Conservation (phyloP, 495 filamentous ascomycete genomes). For the Poronia punctata region DNA sequence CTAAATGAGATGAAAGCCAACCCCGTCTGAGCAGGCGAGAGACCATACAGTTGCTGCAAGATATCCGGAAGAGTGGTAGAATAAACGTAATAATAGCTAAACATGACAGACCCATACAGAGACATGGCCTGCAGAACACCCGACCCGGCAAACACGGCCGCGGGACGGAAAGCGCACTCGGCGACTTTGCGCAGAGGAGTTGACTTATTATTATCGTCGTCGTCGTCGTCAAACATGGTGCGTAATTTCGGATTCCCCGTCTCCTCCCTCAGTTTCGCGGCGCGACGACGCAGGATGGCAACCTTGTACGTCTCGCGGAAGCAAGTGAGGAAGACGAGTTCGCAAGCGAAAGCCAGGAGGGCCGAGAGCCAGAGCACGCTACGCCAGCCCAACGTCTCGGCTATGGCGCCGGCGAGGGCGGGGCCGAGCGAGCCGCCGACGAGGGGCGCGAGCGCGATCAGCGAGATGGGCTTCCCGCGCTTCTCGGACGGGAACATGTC, state of each 20-base stretch:
- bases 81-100: slow-evolving; percentile 49
- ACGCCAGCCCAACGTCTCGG: slow-evolving; percentile 53
- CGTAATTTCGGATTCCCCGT: slow-evolving; percentile 34
- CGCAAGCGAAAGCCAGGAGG: slow-evolving; percentile 38
- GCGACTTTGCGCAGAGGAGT: slow-evolving; percentile 19
- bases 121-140: slow-evolving; percentile 43
- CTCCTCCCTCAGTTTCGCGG: slow-evolving; percentile 33
- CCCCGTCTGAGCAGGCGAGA: slow-evolving; percentile 40
- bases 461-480: slow-evolving; percentile 44
- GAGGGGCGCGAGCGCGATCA: slow-evolving; percentile 43
- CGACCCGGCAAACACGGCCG: slow-evolving; percentile 38
- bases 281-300: slow-evolving; percentile 39
- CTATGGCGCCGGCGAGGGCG: slow-evolving; percentile 52
- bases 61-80: slow-evolving; percentile 47
- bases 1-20: slow-evolving; percentile 44
- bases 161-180: slow-evolving; percentile 41
- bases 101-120: slow-evolving; percentile 43
- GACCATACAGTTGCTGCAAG: slow-evolving; percentile 37
- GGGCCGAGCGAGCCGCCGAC: slow-evolving; percentile 50
- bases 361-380: slow-evolving; percentile 48
- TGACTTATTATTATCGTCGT: slow-evolving; percentile 9
- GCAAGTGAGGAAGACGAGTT: slow-evolving; percentile 38
- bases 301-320: slow-evolving; percentile 47
- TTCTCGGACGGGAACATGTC: slow-evolving; percentile 47
- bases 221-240: slow-evolving; percentile 36